Base-by-base conservation (phyloP, 1,139 yeast species). In the Candida sanyaensis region DNA sequence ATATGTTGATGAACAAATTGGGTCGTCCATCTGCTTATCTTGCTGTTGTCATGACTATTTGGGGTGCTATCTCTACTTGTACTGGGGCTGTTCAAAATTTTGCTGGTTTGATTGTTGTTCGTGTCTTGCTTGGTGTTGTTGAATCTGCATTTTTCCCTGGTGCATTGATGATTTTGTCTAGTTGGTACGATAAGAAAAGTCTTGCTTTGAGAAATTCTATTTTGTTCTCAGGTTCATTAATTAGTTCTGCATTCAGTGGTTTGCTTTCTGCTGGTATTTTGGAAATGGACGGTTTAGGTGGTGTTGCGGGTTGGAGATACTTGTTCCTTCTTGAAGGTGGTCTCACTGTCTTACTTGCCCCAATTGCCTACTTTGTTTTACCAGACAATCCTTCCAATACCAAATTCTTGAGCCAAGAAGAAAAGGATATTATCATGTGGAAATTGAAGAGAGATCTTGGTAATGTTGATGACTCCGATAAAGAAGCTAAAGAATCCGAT, bases 241-340 rank as follows among this genome's bases (percentile, higher is more conserved):
- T 86, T 50, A 87, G 92, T 26, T 91, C 93, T 61, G 96, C 92
- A 4, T 87, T 88, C 65, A 87, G 90, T 48, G 95, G 96, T 49
- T 80, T 89, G 45, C 78, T 88, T 53, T 76, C 76, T 29, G 77
- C 73, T 27, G 75, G 75, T 41, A 73, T 73, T 46, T 63, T 73
- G 41, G 61, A 73, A 46, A 65, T 75, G 68, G 75, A 73, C 43
- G 70, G 70, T 12, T 60, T 54, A 6, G 61, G 59, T 37, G 75
- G 75, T n/a, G 57, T 78, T 38, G 61, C 69, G 32, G 73, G 86
- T 3, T 86, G 93, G 93, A 77, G 84, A 64, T 86, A 88, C 85
- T 75, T 87, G 49, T 87, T 83, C 64, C 78, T 86, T 54, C 80
- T 87, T 53, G 92, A 86, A 64, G 93, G 95, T 51, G 72, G 83